phyloP scores from a whole-genome alignment of 495 filamentous ascomycete genomes.

The Xylaria sp. region DNA sequence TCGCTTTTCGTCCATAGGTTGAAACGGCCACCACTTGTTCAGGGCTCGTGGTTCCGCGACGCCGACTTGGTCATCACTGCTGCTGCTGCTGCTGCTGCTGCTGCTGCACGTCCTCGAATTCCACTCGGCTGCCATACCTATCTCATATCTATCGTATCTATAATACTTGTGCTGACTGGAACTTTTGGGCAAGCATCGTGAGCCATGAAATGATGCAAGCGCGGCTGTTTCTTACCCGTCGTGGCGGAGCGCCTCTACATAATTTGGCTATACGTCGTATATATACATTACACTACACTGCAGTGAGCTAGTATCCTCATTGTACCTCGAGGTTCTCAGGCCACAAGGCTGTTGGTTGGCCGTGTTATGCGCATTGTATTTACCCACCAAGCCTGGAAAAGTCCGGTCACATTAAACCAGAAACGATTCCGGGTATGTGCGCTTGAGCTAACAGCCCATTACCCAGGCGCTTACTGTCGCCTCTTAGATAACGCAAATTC shows the following conservation, averaged over 20 bases:
- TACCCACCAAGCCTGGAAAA: not conserved
- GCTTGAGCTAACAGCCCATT: conserved; percentile 7
- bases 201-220: conserved; percentile 12
- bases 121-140: not conserved
- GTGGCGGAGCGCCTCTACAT: conserved; percentile 9
- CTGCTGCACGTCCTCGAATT: not conserved
- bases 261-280: too few species aligned
- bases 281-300: not conserved
- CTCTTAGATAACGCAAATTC: conserved; percentile 12
- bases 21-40: conserved; percentile 19
- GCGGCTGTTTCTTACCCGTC: not conserved
- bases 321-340: not conserved
- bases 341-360: conserved; percentile 16
- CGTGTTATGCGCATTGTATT: not conserved
- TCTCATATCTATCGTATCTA: not conserved
- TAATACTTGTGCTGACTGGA: not conserved
- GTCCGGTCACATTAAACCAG: not conserved
- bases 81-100: too few species aligned
- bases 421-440: conserved; percentile 13
- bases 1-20: conserved; percentile 11
- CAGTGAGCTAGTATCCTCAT: conserved; percentile 5
- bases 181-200: not conserved
- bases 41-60: conserved; percentile 5
- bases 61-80: not conserved
- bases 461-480: conserved; percentile 19